These are phyloP conservation scores for Venturia carpophila DNA, from an alignment of 2,329 filamentous ascomycete species.

Conservation along the genomic window DNA sequence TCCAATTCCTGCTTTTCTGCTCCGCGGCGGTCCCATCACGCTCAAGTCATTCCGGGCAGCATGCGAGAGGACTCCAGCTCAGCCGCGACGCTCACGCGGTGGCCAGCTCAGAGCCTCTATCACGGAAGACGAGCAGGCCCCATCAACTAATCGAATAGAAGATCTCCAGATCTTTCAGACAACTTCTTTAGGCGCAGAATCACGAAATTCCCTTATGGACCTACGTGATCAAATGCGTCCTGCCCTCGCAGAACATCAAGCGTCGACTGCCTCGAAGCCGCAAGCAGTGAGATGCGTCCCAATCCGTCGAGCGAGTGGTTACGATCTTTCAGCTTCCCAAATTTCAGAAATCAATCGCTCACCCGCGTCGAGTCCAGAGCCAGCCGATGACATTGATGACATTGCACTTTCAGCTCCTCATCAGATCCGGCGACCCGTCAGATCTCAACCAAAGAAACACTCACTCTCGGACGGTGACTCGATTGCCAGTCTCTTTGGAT, in stretches of 20 bases:
- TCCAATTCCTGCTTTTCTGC: background rate
- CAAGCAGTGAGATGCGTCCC: background rate
- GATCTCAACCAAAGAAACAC: background rate
- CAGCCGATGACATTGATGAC: background rate
- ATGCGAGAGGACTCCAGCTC: constrained; percentile 10
- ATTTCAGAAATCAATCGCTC: constrained; percentile 5
- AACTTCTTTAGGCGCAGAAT: background rate
- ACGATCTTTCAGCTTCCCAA: constrained; percentile 9
- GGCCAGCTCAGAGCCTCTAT: background rate
- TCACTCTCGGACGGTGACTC: background rate
- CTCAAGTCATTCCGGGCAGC: background rate
- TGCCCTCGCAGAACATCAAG: background rate
- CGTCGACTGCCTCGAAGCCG: background rate
- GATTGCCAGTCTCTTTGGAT: background rate
- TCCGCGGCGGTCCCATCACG: constrained; percentile 1
- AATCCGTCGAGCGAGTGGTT: background rate
- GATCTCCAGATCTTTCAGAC: background rate
- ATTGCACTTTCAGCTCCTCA: background rate
- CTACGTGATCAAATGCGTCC: background rate
- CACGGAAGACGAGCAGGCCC: background rate
- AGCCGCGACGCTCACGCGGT: background rate
- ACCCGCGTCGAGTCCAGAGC: constrained; percentile 3
- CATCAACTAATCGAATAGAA: background rate
- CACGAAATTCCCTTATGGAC: background rate
- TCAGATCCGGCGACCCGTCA: background rate